phyloP scores from a whole-genome alignment of 2,329 filamentous ascomycete species.

The Colletotrichum scovillei region DNA sequence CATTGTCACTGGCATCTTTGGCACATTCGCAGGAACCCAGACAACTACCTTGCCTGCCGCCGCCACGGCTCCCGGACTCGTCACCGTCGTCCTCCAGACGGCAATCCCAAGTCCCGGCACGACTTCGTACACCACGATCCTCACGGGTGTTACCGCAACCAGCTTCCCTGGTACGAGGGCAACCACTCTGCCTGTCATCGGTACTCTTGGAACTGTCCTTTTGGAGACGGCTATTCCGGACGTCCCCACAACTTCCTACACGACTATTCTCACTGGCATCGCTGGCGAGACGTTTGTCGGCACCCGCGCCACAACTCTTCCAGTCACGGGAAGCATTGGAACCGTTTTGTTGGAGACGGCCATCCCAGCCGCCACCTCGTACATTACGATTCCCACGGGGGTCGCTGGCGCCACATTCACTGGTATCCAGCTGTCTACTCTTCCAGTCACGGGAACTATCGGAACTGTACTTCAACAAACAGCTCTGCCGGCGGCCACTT shows the following conservation, averaged over 20 bases:
- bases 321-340: neutral
- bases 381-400: conserved; percentile 2
- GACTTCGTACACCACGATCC: conserved; percentile 5
- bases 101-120: conserved; percentile 6
- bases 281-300: neutral
- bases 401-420: conserved; percentile 1
- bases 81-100: conserved; percentile 24
- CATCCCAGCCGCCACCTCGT: neutral
- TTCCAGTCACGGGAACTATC: conserved; percentile 1
- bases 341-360: neutral
- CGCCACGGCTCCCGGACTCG: conserved; percentile 7
- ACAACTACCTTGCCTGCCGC: conserved; percentile 18
- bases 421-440: neutral
- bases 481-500: conserved; percentile 1
- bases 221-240: conserved; percentile 14
- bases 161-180: conserved; percentile 5
- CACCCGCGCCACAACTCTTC: neutral
- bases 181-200: neutral
- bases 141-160: conserved; percentile 3
- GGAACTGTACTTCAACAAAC: conserved; percentile 6
- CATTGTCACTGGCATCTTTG: conserved; percentile 16
- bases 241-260: neutral
- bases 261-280: neutral
- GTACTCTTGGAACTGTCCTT: conserved; percentile 9
- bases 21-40: conserved; percentile 15